Evolutionary conservation across 1,284 basidiomycete genomes (phyloP).

Genomic region (Neotropicomus parvogracilis): DNA sequence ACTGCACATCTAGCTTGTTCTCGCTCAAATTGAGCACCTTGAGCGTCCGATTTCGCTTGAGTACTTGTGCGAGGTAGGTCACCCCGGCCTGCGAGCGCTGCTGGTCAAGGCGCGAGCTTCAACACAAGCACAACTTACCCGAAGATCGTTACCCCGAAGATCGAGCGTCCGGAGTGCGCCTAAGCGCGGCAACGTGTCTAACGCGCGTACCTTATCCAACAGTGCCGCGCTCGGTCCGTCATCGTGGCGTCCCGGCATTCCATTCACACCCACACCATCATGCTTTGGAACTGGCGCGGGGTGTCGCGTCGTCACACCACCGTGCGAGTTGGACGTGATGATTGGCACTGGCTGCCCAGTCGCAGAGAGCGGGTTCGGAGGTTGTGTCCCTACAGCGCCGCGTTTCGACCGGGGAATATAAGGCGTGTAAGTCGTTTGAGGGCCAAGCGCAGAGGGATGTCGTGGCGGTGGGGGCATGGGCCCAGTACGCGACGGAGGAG

Average conservation of each 20-base stretch:
- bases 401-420: conserved; percentile 69
- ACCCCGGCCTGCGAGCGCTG: conserved; percentile 60
- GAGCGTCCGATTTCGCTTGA: conserved; percentile 93
- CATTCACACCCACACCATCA: conserved; percentile 17
- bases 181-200: conserved; percentile 81
- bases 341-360: conserved; percentile 60
- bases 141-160: conserved; percentile 87
- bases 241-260: conserved; percentile 27
- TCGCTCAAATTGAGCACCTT: conserved; percentile 93
- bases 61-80: conserved; percentile 87
- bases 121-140: conserved; percentile 49
- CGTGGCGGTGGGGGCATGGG: conserved; percentile 59
- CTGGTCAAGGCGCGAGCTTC: conserved; percentile 2
- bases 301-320: conserved; percentile 75
- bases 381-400: conserved; percentile 11
- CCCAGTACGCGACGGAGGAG: conserved; percentile 37
- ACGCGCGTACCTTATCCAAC: conserved; percentile 74
- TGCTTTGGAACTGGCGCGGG: conserved; percentile 21
- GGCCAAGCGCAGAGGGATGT: conserved; percentile 39
- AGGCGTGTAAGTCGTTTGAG: conserved; percentile 76
- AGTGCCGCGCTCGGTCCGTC: conserved; percentile 69
- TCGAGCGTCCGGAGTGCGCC: conserved; percentile 88
- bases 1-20: conserved; percentile 85
- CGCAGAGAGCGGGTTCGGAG: conserved; percentile 50
- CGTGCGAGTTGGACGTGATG: conserved; percentile 71